Evolutionary conservation across 768 basidiomycete genomes (phyloP), one percentile per base, ranked within the genome.

Genomic region (Leccinum truebloodii): DNA sequence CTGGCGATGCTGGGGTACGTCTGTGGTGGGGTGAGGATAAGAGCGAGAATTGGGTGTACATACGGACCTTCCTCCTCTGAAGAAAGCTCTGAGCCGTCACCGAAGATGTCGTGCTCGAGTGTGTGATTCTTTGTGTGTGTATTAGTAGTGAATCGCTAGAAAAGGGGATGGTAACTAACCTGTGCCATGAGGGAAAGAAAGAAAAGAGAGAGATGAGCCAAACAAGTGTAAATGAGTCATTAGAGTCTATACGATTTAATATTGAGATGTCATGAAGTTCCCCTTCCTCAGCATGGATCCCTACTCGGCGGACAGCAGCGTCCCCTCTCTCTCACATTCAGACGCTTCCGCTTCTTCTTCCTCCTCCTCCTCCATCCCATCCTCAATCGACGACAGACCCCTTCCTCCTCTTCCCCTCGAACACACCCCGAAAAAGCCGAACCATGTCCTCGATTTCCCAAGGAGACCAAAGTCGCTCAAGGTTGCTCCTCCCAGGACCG

Each of bases 21-120:
- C 80, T 83, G 67, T 4, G 18, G 18, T 46, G 28, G 37, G 66
- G 54, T 59, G 68, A 57, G 63, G 5, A 18, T 26, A 7, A 3
- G n/a, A 13, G 8, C 2, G 18, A 39, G 2, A 52, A 3, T 6
- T 18, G 24, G 39, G 4, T 8, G 14, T 13, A 28, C 9, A 1
- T 20, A 62, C 69, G 57, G 63, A 52, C 70, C 85, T 39, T 90
- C 88, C 63, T 89, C 89, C 59, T 87, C 86, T 9, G 86, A 85
- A 0, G 91, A 93, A 9, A 93, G 83, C 63, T 95, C 94, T 3
- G 92, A 92, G 67, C 90, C 90, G 41, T 89, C 89, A 62, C 90
- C 92, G 69, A 94, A 94, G 59, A 93, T 88, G 68, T 88, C 87
- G 54, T 84, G 86, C 59, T 83, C 87, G 35, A 88, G 84, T 20